These are phyloP conservation scores for Magnolia officinalis DNA, from an alignment of 164 flowering plant species.

Conservation along the genomic window DNA sequence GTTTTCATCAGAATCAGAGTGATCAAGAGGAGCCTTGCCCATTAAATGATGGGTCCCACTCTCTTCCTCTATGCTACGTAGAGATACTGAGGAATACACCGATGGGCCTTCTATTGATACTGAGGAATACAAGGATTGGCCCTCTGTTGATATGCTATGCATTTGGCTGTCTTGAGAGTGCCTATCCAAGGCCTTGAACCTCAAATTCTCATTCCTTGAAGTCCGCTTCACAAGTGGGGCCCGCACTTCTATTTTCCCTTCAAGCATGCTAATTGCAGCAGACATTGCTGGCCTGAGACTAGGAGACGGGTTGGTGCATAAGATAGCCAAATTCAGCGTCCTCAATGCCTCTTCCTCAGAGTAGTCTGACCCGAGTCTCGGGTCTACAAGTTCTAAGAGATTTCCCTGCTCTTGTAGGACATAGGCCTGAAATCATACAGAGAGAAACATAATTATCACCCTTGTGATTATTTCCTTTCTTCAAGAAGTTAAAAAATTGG, in stretches of 20 bases:
- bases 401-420: constrained; percentile 69
- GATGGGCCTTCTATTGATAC: constrained; percentile 22
- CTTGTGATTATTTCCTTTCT: not conserved
- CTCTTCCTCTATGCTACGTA: constrained; percentile 17
- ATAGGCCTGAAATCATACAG: constrained; percentile 40
- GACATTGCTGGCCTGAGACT: constrained; percentile 80
- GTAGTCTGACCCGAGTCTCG: constrained; percentile 47
- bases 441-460: too few species aligned
- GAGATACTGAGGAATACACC: constrained; percentile 15
- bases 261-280: constrained; percentile 67
- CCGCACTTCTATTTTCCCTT: constrained; percentile 52
- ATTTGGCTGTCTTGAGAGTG: not conserved
- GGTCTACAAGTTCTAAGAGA: constrained; percentile 72
- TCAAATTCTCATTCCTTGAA: constrained; percentile 10
- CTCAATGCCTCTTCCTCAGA: constrained; percentile 49
- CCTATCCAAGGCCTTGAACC: constrained; percentile 21
- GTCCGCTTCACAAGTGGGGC: constrained; percentile 37
- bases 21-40: not conserved
- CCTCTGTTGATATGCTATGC: constrained; percentile 17
- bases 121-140: constrained; percentile 14
- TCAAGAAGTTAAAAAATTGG: not conserved
- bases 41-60: constrained; percentile 1
- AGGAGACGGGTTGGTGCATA: constrained; percentile 78
- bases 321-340: constrained; percentile 55
- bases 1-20: not conserved